Evolutionary conservation across 257 asterid genomes (phyloP).

Genomic region (Catharanthus roseus): DNA sequence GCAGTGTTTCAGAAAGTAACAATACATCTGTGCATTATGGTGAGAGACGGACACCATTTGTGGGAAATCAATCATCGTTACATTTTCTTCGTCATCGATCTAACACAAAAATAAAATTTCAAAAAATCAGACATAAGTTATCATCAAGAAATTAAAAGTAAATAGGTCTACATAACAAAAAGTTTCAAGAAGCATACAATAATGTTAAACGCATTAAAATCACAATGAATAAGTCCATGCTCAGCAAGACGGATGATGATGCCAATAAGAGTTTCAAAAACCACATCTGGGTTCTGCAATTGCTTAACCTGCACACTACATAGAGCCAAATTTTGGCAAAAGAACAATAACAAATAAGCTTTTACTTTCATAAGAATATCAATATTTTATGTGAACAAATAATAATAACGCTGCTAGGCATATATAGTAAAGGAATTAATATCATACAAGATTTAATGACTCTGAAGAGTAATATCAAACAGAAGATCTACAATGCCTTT

Average conservation of each 20-base stretch:
- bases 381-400: not conserved
- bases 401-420: not conserved
- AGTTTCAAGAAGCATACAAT: conserved; percentile 60
- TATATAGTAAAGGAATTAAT: not conserved
- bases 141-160: not conserved
- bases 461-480: not conserved
- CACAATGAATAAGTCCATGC: conserved; percentile 96
- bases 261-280: conserved; percentile 72
- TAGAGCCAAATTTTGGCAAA: not conserved
- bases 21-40: conserved; percentile 78
- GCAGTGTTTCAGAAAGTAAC: conserved; percentile 1
- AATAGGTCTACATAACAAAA: too few relatives aligned
- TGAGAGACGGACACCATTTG: conserved; percentile 98
- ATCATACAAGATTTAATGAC: not conserved
- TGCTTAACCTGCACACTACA: conserved; percentile 89
- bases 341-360: not conserved
- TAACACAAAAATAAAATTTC: conserved; percentile 18
- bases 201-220: conserved; percentile 90
- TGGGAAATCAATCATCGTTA: conserved; percentile 92
- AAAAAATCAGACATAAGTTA: not conserved
- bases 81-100: conserved; percentile 92
- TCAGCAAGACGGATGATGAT: conserved; percentile 88
- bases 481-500: not conserved
- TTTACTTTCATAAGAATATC: not conserved
- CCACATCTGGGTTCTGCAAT: conserved; percentile 66